Base-by-base conservation (phyloP, 257 asterid genomes). In the Solanum paucissectum region DNA sequence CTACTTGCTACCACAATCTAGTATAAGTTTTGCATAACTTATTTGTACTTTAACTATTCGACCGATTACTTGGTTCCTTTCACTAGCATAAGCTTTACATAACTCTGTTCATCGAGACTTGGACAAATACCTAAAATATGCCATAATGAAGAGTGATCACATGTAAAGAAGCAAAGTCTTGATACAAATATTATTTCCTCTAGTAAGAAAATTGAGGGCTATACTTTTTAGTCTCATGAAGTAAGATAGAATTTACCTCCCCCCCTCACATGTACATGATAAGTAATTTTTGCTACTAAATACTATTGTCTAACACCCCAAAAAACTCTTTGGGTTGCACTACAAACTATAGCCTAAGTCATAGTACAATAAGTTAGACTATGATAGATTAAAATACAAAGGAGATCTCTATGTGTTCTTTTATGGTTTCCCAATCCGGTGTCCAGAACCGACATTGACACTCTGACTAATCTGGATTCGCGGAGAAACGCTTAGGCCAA, bases 291-390 rank as follows among this genome's bases (percentile, higher is more conserved):
- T 29, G 13, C 85, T 44, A 79, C 12, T 40, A 77, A 76, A 27
- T 77, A 81, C 69, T 82, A 29, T 49, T 49, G 44, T 82, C 85
- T 49, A 74, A 74, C 5, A 82, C 40, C 29, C 86, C 86, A 29
- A 82, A 82, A 46, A 16, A 20, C 44, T 18, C 68, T 49, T 49
- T 29, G 86, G 69, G 10, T 82, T 82, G 69, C 69, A 82, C 38
- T 82, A 82, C 71, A 82, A 49, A 49, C 86, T 82, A 74, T 74
- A 82, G 90, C 95, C 98, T 77, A 90, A 88, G 12, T 90, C 93
- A 11, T 82, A 49, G 86, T 82, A 82, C 86, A 81, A 81, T 0
- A 64, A 81, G 85, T 81, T 81, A 81, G 68, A 81, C 42, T 81
- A 79, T 42, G 49, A 38, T 73, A 73, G 83, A 75, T 11, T 21